Percentiles rank a stretch among this genome's conserved stretches.
phyloP scores from a whole-genome alignment of 2,329 filamentous ascomycete species.

The Penicillium sp. region DNA sequence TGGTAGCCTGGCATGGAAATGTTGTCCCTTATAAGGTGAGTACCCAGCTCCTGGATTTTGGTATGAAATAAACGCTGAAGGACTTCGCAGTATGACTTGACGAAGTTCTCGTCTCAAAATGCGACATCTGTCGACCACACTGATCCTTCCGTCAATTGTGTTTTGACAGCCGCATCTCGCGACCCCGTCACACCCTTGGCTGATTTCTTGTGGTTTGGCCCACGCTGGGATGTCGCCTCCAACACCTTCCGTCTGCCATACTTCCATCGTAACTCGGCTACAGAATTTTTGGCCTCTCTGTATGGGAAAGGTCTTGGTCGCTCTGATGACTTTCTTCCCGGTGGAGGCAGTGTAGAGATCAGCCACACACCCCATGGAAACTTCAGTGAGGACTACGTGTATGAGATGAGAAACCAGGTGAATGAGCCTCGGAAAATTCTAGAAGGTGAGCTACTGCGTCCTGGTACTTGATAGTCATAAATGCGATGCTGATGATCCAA shows the following conservation, averaged over 20 bases:
- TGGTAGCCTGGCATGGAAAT: slow-evolving; percentile 67
- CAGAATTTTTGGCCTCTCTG: slow-evolving; percentile 43
- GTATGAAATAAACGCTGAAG: not conserved
- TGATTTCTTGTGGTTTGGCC: slow-evolving; percentile 73
- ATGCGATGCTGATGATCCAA: not conserved
- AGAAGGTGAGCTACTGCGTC: slow-evolving; percentile 26
- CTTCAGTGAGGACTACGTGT: slow-evolving; percentile 47
- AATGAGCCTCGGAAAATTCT: slow-evolving; percentile 46
- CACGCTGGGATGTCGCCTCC: slow-evolving; percentile 68
- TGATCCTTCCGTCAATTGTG: slow-evolving; percentile 50
- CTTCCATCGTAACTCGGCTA: slow-evolving; percentile 70
- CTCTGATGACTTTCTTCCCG: slow-evolving; percentile 29
- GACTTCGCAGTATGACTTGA: not conserved
- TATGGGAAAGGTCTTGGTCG: slow-evolving; percentile 30
- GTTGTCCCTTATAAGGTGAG: slow-evolving; percentile 58
- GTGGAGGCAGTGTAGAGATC: slow-evolving; percentile 28
- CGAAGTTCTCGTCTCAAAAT: not conserved
- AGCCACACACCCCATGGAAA: slow-evolving; percentile 31
- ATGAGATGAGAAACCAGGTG: slow-evolving; percentile 47
- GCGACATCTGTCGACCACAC: not conserved
- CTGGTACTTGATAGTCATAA: not conserved
- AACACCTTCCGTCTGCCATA: slow-evolving; percentile 71
- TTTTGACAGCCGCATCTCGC: slow-evolving; percentile 49
- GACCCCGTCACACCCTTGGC: slow-evolving; percentile 61
- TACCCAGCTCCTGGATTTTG: slow-evolving; percentile 33